phyloP scores from a whole-genome alignment of 352 stramenopile species.

The Phytophthora brassicae region DNA sequence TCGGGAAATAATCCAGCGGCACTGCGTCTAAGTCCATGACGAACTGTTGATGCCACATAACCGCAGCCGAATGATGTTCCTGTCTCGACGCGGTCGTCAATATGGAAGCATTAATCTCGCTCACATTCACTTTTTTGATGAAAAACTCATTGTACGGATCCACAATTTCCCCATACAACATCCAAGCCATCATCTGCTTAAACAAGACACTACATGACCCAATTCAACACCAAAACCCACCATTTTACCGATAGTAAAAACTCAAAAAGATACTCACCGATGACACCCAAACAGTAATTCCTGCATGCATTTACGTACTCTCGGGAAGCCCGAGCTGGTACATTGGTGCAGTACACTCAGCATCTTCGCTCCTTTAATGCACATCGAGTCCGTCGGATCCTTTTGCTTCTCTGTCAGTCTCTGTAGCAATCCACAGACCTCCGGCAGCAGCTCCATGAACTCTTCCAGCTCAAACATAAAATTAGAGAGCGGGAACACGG shows the following conservation, averaged over 20 bases:
- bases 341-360: constrained; percentile 47
- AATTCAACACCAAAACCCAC: constrained; percentile 1
- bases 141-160: constrained; percentile 83
- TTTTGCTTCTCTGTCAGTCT: constrained; percentile 24
- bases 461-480: constrained; percentile 72
- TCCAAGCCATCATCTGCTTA: constrained; percentile 85
- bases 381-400: too few species aligned
- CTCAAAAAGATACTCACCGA: constrained; percentile 31
- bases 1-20: constrained; percentile 61
- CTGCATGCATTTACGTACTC: constrained; percentile 55
- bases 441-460: constrained; percentile 58
- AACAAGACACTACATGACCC: constrained; percentile 50
- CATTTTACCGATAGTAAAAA: too few species aligned
- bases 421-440: constrained; percentile 55
- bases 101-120: background rate
- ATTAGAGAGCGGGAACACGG: constrained; percentile 62
- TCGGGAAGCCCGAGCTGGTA: constrained; percentile 59
- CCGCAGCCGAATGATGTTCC: constrained; percentile 8
- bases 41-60: constrained; percentile 57
- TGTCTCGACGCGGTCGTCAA: background rate
- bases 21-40: constrained; percentile 56
- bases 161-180: constrained; percentile 68
- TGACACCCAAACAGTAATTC: constrained; percentile 55
- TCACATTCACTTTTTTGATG: constrained; percentile 36
- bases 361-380: constrained; percentile 41